Percentiles rank a stretch among this genome's conserved stretches.
Conservation (phyloP, 768 basidiomycete genomes). For the Russula foetens region DNA sequence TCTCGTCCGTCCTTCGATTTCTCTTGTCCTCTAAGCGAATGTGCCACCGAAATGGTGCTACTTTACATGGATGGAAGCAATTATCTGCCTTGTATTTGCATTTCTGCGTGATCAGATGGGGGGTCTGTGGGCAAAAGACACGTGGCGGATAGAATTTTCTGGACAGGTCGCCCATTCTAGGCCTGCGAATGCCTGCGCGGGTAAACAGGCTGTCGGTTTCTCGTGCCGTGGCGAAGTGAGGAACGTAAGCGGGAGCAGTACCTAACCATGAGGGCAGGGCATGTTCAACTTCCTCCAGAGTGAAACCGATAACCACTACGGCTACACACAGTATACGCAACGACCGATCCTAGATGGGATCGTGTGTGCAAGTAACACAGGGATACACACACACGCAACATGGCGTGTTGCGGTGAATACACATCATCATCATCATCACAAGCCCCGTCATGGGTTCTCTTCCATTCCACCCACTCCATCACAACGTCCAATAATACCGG, state of each 20-base stretch:
- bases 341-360: neutral
- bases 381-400: neutral
- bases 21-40: no score
- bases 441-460: neutral
- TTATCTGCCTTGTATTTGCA: no score
- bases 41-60: no score
- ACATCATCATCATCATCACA: neutral
- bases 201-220: neutral
- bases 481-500: neutral
- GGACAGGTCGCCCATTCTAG: neutral
- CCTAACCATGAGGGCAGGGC: constrained; percentile 11
- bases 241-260: constrained; percentile 4
- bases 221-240: neutral
- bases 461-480: constrained; percentile 10
- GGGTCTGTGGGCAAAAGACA: no score
- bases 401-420: neutral
- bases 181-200: neutral
- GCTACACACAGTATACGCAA: neutral
- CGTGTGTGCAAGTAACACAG: neutral
- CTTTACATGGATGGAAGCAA: no score
- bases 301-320: neutral
- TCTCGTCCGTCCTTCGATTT: no score
- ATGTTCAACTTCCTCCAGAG: constrained; percentile 1
- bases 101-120: no score
- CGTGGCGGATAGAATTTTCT: no score